Evolutionary conservation across 1,139 yeast species (phyloP).

Genomic region (Arxiozyma slooffiae): DNA sequence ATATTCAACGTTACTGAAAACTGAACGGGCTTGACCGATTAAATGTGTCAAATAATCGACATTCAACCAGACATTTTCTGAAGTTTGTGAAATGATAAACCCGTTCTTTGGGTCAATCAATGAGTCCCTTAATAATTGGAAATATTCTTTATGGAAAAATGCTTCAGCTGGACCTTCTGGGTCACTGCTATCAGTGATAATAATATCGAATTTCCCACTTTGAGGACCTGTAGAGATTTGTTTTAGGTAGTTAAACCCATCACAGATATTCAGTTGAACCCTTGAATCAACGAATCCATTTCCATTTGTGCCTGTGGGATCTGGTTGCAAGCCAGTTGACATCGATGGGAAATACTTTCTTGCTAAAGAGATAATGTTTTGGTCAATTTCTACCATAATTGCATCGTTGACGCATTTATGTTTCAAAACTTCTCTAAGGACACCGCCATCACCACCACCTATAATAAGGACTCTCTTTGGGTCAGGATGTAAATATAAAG

Average conservation of each 20-base stretch:
- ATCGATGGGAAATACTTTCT: constrained; percentile 69
- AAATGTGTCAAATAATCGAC: constrained; percentile 54
- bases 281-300: constrained; percentile 42
- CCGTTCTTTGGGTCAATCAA: constrained; percentile 46
- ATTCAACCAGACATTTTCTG: constrained; percentile 89
- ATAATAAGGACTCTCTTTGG: constrained; percentile 82
- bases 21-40: constrained; percentile 49
- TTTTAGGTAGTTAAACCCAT: constrained; percentile 75
- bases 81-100: constrained; percentile 81
- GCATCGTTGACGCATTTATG: constrained; percentile 63
- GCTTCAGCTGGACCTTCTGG: constrained; percentile 98
- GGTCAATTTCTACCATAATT: constrained; percentile 85
- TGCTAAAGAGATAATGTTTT: constrained; percentile 67
- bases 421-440: constrained; percentile 80
- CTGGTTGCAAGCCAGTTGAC: constrained; percentile 48
- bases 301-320: constrained; percentile 14
- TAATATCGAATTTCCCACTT: constrained; percentile 58
- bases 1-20: constrained; percentile 73
- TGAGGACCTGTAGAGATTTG: constrained; percentile 32
- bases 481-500: constrained; percentile 74
- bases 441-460: constrained; percentile 98
- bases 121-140: constrained; percentile 59
- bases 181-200: constrained; percentile 91
- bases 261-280: constrained; percentile 67
- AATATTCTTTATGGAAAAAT: constrained; percentile 77